phyloP scores from a whole-genome alignment of 441 rosid genomes.

The Jatropha multifida region DNA sequence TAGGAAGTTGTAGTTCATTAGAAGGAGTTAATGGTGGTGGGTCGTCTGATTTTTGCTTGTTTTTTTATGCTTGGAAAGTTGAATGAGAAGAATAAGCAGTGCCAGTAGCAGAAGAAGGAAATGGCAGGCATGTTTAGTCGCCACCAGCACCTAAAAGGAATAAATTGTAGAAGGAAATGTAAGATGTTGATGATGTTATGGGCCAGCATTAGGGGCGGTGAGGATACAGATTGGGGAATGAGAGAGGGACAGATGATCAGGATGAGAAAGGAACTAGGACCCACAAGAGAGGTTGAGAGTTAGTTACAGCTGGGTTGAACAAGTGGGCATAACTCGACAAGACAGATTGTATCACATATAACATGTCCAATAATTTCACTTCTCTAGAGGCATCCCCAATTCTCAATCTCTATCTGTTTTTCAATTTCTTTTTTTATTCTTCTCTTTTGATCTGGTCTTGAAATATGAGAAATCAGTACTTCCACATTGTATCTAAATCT shows the following conservation, averaged over 20 bases:
- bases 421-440: not conserved
- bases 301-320: conserved; percentile 43
- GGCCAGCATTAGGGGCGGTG: conserved; percentile 26
- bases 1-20: conserved; percentile 34
- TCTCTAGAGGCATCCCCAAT: conserved; percentile 32
- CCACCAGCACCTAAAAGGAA: conserved; percentile 10
- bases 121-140: conserved; percentile 1
- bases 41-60: conserved; percentile 61
- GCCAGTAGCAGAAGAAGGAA: no score
- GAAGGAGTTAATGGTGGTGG: conserved; percentile 37
- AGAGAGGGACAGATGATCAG: conserved; percentile 26
- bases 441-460: conserved; percentile 47
- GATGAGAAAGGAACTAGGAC: conserved; percentile 31
- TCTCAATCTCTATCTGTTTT: conserved; percentile 3
- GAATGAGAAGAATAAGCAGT: conserved; percentile 36
- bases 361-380: conserved; percentile 35
- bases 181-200: conserved; percentile 23
- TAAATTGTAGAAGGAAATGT: conserved; percentile 8
- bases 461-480: conserved; percentile 32
- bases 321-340: conserved; percentile 50
- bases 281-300: conserved; percentile 32
- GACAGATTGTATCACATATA: conserved; percentile 40
- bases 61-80: conserved; percentile 92
- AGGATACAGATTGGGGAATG: conserved; percentile 28
- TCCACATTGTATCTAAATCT: conserved; percentile 6